These are phyloP conservation scores for Cryptosporidium xiaoi DNA, from an alignment of 169 alveolate genomes.

Conservation along the genomic window DNA sequence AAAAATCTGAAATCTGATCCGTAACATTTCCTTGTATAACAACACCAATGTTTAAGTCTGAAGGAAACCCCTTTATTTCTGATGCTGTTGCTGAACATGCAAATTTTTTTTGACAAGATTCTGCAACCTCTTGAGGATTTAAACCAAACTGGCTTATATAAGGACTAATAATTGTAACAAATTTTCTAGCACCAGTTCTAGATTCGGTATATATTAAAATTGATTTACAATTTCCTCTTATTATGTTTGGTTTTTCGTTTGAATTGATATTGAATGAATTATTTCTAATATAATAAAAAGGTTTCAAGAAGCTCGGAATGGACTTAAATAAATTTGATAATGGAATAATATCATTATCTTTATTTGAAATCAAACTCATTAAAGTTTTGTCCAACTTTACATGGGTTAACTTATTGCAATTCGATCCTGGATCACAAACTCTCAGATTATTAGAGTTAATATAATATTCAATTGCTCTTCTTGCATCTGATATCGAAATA, in stretches of 20 bases:
- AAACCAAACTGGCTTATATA: slow-evolving; percentile 47
- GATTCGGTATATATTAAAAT: slow-evolving; percentile 43
- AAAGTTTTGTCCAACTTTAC: slow-evolving; percentile 27
- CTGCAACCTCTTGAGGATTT: slow-evolving; percentile 52
- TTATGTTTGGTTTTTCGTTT: slow-evolving; percentile 16
- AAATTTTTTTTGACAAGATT: slow-evolving; percentile 56
- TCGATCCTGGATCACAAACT: neutral
- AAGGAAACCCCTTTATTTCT: slow-evolving; percentile 50
- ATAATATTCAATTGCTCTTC: slow-evolving; percentile 28
- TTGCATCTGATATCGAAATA: slow-evolving; percentile 14
- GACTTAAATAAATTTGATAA: slow-evolving; percentile 16
- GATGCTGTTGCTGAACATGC: slow-evolving; percentile 68
- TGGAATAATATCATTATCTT: neutral
- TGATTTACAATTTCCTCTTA: slow-evolving; percentile 47
- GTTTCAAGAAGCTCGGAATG: slow-evolving; percentile 12
- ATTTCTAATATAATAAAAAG: slow-evolving; percentile 44
- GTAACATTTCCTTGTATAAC: slow-evolving; percentile 68
- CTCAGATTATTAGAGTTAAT: slow-evolving; percentile 42
- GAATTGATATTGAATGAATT: neutral
- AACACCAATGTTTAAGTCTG: slow-evolving; percentile 25
- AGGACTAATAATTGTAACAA: slow-evolving; percentile 65
- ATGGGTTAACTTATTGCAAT: neutral
- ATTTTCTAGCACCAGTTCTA: slow-evolving; percentile 60
- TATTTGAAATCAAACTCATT: neutral
- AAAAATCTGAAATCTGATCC: slow-evolving; percentile 8